These are phyloP conservation scores for Gnomoniopsis sp. DNA, from an alignment of 2,329 filamentous ascomycete genomes.

Conservation along the genomic window DNA sequence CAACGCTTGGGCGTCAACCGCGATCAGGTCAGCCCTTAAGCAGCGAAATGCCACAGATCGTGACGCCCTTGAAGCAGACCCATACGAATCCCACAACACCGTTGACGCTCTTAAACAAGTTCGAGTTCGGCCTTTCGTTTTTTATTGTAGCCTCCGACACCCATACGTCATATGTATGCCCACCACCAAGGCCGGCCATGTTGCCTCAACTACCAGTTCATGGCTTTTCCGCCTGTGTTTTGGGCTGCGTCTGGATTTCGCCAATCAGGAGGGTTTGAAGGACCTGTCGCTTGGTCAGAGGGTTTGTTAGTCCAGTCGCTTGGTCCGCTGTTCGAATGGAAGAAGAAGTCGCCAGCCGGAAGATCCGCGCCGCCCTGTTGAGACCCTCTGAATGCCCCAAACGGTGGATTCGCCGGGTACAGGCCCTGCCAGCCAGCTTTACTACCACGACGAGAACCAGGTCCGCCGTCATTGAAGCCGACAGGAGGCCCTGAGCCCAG, in stretches of 20 bases:
- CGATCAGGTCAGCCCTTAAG: not conserved
- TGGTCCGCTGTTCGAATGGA: not conserved
- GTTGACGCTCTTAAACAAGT: no score
- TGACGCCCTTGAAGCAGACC: not conserved
- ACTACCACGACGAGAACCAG: not conserved
- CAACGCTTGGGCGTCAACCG: not conserved
- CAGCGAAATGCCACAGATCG: not conserved
- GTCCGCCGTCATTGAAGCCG: not conserved
- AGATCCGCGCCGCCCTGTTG: not conserved
- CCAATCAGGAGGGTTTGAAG: not conserved
- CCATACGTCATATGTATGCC: not conserved
- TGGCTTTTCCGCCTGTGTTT: conserved; percentile 7
- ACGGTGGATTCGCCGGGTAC: not conserved
- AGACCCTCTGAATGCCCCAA: not conserved
- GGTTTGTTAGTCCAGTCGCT: not conserved
- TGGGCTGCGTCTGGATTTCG: not conserved
- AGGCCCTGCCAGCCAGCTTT: not conserved
- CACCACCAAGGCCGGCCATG: not conserved
- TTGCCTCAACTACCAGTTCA: conserved; percentile 11
- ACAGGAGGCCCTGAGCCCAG: not conserved
- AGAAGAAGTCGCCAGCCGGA: not conserved
- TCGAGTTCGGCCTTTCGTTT: not conserved
- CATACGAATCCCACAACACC: not conserved
- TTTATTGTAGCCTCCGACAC: not conserved
- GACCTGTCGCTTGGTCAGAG: conserved; percentile 7